A percentile compares a stretch with the other conserved stretches of the same genome.
phyloP scores from a whole-genome alignment of 352 stramenopile genomes.

The Phytophthora uliginosa region DNA sequence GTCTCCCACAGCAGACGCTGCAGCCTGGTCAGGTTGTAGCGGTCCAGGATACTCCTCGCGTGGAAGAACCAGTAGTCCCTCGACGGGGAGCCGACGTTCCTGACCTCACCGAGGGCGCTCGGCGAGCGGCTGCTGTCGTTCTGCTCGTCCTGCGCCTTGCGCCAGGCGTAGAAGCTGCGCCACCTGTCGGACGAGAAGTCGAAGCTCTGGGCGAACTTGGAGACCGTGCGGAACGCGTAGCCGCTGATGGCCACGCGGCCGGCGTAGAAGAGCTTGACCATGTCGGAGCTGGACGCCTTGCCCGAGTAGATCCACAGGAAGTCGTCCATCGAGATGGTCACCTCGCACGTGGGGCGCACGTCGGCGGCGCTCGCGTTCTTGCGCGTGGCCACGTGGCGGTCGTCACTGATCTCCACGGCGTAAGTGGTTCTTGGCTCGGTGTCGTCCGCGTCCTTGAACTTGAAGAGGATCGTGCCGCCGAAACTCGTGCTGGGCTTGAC shows the following conservation, averaged over 20 bases:
- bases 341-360: slow-evolving; percentile 71
- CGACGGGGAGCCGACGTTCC: slow-evolving; percentile 65
- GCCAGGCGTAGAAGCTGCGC: slow-evolving; percentile 80
- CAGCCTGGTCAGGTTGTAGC: slow-evolving; percentile 73
- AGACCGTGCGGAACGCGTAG: slow-evolving; percentile 86
- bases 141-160: slow-evolving; percentile 51
- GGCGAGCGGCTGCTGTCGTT: slow-evolving; percentile 42
- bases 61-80: slow-evolving; percentile 84
- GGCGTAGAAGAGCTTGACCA: slow-evolving; percentile 86
- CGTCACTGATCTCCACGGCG: slow-evolving; percentile 67
- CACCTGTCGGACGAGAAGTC: slow-evolving; percentile 89
- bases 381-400: slow-evolving; percentile 56
- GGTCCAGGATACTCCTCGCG: slow-evolving; percentile 64
- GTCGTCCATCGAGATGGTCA: slow-evolving; percentile 89
- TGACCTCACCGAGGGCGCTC: slow-evolving; percentile 45
- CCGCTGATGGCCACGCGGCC: slow-evolving; percentile 81
- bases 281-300: slow-evolving; percentile 80
- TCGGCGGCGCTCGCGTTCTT: slow-evolving; percentile 64
- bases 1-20: slow-evolving; percentile 83
- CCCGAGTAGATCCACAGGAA: slow-evolving; percentile 91
- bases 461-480: slow-evolving; percentile 87
- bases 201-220: slow-evolving; percentile 86
- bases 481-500: slow-evolving; percentile 82
- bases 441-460: slow-evolving; percentile 66
- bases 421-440: slow-evolving; percentile 65